Conservation (phyloP, 441 rosid species). For the Arabidopsis lyrata region DNA sequence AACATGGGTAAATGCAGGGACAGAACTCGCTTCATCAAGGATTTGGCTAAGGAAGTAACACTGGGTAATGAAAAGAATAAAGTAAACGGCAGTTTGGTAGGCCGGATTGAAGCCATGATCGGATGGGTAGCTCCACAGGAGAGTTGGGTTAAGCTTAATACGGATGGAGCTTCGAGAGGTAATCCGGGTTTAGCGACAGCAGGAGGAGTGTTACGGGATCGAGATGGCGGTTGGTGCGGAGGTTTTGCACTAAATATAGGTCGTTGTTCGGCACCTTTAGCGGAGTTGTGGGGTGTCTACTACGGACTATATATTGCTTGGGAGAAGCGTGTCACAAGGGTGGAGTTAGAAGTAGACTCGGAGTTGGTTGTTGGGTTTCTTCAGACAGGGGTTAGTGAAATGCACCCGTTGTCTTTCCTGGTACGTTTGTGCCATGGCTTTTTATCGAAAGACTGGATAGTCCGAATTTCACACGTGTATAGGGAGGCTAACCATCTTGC, state of each 20-base stretch:
- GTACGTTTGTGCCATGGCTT: too few species aligned
- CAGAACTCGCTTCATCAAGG: too few species aligned
- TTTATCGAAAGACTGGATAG: too few species aligned
- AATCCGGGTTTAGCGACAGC: not conserved
- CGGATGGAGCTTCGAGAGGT: not conserved
- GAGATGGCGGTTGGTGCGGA: rapidly evolving
- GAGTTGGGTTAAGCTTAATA: not conserved
- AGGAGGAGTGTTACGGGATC: not conserved
- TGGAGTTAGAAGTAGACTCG: not conserved
- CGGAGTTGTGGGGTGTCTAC: not conserved
- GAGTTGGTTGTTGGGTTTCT: not conserved
- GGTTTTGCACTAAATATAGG: not conserved
- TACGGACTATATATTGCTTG: not conserved
- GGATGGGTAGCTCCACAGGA: too few species aligned
- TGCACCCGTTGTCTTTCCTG: not conserved
- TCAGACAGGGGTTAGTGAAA: not conserved
- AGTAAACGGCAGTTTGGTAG: too few species aligned
- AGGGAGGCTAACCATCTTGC: too few species aligned
- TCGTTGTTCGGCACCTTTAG: rapidly evolving
- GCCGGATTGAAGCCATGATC: too few species aligned
- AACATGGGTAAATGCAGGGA: too few species aligned
- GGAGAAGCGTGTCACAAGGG: not conserved
- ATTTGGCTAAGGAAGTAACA: too few species aligned
- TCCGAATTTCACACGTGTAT: too few species aligned
- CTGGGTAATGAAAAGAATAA: too few species aligned